phyloP scores from a whole-genome alignment of 352 stramenopile genomes.

The Phytophthora chlamydospora region DNA sequence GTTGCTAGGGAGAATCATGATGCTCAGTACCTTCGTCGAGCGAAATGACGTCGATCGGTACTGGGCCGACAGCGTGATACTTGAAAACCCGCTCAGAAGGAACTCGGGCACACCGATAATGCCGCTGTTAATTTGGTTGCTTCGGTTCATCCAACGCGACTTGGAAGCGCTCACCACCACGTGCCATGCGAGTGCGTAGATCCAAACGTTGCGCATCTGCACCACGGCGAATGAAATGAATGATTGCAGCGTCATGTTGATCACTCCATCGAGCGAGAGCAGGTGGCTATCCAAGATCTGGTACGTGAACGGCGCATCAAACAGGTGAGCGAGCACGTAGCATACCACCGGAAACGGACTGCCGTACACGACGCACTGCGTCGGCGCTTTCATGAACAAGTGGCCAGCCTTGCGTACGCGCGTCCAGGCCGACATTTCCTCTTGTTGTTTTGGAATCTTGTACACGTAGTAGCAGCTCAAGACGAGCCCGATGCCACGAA shows the following conservation, averaged over 20 bases:
- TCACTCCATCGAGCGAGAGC: conserved; percentile 22
- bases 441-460: not conserved
- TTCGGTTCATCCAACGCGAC: conserved; percentile 5
- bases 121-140: conserved; percentile 8
- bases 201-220: conserved; percentile 52
- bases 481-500: conserved; percentile 27
- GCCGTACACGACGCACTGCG: conserved; percentile 53
- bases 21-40: conserved; percentile 3
- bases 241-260: conserved; percentile 18
- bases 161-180: conserved; percentile 6
- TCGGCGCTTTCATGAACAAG: conserved; percentile 42
- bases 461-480: conserved; percentile 24
- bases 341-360: conserved; percentile 43
- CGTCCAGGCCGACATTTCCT: not conserved
- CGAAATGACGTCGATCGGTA: conserved; percentile 13
- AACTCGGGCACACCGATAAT: conserved; percentile 35
- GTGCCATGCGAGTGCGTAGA: conserved; percentile 35
- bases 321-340: conserved; percentile 46
- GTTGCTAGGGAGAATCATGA: conserved; percentile 6
- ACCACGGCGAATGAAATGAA: conserved; percentile 35
- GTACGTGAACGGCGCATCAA: conserved; percentile 46
- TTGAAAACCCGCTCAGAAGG: conserved; percentile 29
- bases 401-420: conserved; percentile 3
- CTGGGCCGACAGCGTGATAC: conserved; percentile 30
- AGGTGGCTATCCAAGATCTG: conserved; percentile 32